These are phyloP conservation scores for Pulveroboletus ridleyi DNA, from an alignment of 1,284 basidiomycete species.

Conservation along the genomic window DNA sequence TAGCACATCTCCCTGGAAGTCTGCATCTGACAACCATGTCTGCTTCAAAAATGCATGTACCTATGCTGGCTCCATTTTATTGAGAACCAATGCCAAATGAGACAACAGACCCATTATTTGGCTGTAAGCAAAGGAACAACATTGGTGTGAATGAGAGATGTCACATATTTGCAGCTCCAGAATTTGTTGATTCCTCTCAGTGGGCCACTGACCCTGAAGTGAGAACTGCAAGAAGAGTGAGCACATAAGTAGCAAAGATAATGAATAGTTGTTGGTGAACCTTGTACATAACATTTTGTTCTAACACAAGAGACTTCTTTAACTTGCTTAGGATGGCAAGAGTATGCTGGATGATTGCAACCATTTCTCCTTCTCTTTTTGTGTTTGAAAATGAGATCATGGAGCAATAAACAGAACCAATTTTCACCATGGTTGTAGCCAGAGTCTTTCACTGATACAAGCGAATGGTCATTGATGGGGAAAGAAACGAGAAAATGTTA, in stretches of 20 bases:
- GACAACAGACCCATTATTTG: constrained; percentile 67
- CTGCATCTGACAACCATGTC: constrained; percentile 79
- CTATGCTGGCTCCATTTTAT: constrained; percentile 76
- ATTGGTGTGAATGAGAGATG: constrained; percentile 21
- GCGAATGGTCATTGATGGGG: constrained; percentile 74
- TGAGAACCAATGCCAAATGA: constrained; percentile 67
- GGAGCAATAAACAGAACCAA: constrained; percentile 71
- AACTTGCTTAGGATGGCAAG: constrained; percentile 72
- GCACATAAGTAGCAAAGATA: neutral
- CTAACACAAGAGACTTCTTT: constrained; percentile 58
- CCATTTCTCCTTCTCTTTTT: constrained; percentile 49
- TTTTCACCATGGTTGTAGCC: constrained; percentile 65
- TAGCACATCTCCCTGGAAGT: constrained; percentile 86
- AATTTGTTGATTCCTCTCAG: constrained; percentile 68
- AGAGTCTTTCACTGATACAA: constrained; percentile 69
- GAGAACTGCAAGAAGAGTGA: constrained; percentile 56
- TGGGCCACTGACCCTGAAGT: constrained; percentile 72
- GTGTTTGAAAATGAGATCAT: constrained; percentile 70
- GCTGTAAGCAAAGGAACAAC: constrained; percentile 40
- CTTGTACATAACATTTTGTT: constrained; percentile 71
- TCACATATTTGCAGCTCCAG: constrained; percentile 67
- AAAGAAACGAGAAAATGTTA: constrained; percentile 72
- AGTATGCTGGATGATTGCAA: constrained; percentile 60
- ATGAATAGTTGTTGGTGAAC: constrained; percentile 40
- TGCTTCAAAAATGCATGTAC: constrained; percentile 77